Evolutionary conservation across 208 protist genomes (phyloP).

Genomic region (Angomonas desouzai): DNA sequence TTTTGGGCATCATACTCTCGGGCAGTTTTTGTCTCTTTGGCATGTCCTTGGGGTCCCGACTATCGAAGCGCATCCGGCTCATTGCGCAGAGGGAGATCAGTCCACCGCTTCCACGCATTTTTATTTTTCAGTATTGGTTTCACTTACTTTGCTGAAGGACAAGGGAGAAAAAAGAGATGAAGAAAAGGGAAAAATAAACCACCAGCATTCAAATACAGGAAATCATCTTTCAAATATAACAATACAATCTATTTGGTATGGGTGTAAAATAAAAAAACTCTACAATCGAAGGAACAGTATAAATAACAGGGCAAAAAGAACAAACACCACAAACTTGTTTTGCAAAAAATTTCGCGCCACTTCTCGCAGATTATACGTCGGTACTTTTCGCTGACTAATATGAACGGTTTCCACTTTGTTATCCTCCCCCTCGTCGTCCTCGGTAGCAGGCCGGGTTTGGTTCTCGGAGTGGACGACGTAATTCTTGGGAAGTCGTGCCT

Average conservation of each 20-base stretch:
- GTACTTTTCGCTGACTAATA: not conserved
- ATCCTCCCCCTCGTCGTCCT: no score
- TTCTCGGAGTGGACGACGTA: not conserved
- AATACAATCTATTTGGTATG: no score
- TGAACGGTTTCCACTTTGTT: not conserved
- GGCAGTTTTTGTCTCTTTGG: slow-evolving; percentile 20
- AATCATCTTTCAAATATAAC: no score
- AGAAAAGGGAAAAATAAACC: slow-evolving; percentile 13
- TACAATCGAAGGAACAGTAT: slow-evolving; percentile 17
- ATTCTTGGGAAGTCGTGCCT: not conserved
- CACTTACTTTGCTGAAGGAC: not conserved
- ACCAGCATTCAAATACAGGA: not conserved
- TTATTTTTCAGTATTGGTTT: not conserved
- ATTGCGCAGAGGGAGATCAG: slow-evolving; percentile 8
- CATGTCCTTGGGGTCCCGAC: not conserved
- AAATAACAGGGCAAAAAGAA: slow-evolving; percentile 23
- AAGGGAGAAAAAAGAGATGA: slow-evolving; percentile 18
- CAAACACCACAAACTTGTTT: slow-evolving; percentile 18
- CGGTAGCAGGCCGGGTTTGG: not conserved
- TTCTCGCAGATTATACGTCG: slow-evolving; percentile 1
- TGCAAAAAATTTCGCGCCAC: not conserved
- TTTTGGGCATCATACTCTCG: slow-evolving; percentile 69
- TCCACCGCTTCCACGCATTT: not conserved
- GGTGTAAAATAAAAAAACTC: no score
- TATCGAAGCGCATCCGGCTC: slow-evolving; percentile 42